Conservation (phyloP, 345 rosid species). For the Pugionium cornutum region DNA sequence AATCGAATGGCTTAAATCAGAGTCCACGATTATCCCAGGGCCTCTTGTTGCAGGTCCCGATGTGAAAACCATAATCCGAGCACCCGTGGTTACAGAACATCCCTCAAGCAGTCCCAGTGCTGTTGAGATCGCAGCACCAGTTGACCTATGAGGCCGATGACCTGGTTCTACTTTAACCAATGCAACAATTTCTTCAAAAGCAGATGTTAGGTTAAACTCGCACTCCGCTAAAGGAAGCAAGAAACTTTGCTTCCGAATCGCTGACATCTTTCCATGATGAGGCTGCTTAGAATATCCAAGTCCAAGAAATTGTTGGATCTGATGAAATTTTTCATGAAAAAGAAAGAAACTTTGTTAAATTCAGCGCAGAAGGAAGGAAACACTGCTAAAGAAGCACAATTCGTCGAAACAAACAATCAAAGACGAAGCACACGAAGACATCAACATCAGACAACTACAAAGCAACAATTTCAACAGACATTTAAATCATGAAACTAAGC, state of each 20-base stretch:
- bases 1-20: constrained; percentile 57
- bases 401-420: constrained; percentile 9
- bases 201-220: constrained; percentile 71
- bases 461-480: constrained; percentile 14
- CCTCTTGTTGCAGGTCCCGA: constrained; percentile 95
- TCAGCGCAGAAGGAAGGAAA: constrained; percentile 6
- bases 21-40: constrained; percentile 78
- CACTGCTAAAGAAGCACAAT: constrained; percentile 6
- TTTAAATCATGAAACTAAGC: constrained; percentile 10
- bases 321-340: not conserved
- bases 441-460: not conserved
- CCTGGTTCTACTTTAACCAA: constrained; percentile 44
- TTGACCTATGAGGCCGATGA: constrained; percentile 82
- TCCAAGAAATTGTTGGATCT: constrained; percentile 75
- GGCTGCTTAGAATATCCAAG: constrained; percentile 47
- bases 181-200: constrained; percentile 71
- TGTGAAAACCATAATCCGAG: constrained; percentile 88
- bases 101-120: constrained; percentile 84
- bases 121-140: constrained; percentile 78
- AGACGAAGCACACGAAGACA: not conserved
- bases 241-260: constrained; percentile 70
- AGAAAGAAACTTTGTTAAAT: not conserved
- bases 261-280: constrained; percentile 54
- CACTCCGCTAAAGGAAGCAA: constrained; percentile 75
- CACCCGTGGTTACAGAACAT: constrained; percentile 59